Evolutionary conservation across 2,329 filamentous ascomycete genomes (phyloP), one percentile per base, ranked within the genome.

Genomic region (Reticulascus tulasneorum): DNA sequence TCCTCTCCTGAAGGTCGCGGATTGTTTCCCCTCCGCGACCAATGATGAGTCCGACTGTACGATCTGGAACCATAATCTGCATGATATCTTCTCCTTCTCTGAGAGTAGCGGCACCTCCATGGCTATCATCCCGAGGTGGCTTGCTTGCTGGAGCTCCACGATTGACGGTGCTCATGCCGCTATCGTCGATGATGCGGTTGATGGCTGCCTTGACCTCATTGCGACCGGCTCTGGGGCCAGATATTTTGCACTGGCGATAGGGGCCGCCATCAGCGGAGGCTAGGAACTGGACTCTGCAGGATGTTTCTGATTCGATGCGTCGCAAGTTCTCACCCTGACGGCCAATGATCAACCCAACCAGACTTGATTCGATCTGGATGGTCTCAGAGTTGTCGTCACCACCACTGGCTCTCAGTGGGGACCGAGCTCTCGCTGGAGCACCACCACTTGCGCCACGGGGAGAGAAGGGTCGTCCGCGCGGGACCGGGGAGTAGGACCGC

Each of bases 1-100:
- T 93, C 44, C 86, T 77, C 59, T 95, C 89, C 63, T 95, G 90
- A 17, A 95, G 71, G 56, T 95, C 89, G 54, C 88, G 82, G 52
- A 95, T 95, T 2, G 89, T 95, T 64, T 95, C 89, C 40, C 89
- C 89, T 25, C 87, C 87, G 48, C 89, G 84, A n/a, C 89, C 89
- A 55, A 95, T 95, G 50, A 95, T 95, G 29, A 95, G 71, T 33
- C 89, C 89, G 42, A 95, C 89, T 8, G 89, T 95, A 52, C 88
- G 83, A 63, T 95, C 89, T 29, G 89, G 89, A 13, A 95, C 89
- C 86, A 94, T 93, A 52, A 95, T 94, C 62, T 94, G 87, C 56
- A 89, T 81, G 54, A 82, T 86, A 50, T 91, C 85, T 59, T 94
- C 89, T 41, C 84, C 86, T 41, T 91, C 86, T 43, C 83, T 79